Evolutionary conservation across 148 eudicot species (phyloP), one percentile per base, ranked within the genome.

Genomic region (Camellia japonica): DNA sequence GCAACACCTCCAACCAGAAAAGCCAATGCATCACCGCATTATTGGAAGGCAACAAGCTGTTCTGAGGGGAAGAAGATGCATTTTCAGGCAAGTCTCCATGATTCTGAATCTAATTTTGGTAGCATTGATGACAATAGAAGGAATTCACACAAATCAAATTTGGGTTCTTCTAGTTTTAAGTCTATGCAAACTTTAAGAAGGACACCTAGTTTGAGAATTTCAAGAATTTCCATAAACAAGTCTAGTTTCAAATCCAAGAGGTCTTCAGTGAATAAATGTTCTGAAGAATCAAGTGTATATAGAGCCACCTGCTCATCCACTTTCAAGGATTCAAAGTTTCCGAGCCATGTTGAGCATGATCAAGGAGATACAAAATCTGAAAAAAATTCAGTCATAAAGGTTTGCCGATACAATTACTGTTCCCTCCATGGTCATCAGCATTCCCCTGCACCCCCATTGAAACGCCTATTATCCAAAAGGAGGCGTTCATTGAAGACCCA

Each of bases 391-490:
- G 77, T 76, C 23, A 14, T 55, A 78, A 93, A 92, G 85, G 86
- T 94, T 61, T 97, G 99, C 81, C 86, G 91, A 6, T 97, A 94
- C 75, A 89, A 74, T 77, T 91, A 92, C 65, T 97, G 99, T 78
- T 97, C 97, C 44, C 87, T 97, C 44, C 90, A 97, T 84, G 93
- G 94, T 41, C 92, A 85, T 75, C 78, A 79, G 65, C 84, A 87
- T 75, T 85, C 83, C 46, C 83, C 92, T 56, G 69, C 72, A 3
- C 92, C 90, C 1, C 87, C 89, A 1, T 73, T 82, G 20, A 92
- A 89, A 78, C 90, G 84, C 52, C 84, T 89, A 52, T 73, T 83
- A 49, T 85, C 90, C 66, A 83, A 80, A 54, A 94, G 80, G 77
- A 81, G 95, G 72, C 86, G 85, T 73, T 67, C 77, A n/a, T 0